A percentile compares a stretch with the other conserved stretches of the same genome.
Evolutionary conservation across 2,329 filamentous ascomycete genomes (phyloP).

Genomic region (Epichloe gansuensis): DNA sequence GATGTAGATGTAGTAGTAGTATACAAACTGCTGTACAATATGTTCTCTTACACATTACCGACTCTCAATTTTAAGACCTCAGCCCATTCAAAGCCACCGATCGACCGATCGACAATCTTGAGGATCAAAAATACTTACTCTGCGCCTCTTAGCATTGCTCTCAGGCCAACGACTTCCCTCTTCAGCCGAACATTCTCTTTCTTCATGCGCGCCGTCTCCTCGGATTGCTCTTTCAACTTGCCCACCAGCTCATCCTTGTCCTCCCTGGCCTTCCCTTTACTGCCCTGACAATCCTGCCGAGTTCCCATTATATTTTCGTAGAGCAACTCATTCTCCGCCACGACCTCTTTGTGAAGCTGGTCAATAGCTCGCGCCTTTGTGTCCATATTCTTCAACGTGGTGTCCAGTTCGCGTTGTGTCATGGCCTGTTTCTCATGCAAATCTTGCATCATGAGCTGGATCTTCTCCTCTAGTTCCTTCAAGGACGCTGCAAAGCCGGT

Average conservation of each 20-base stretch:
- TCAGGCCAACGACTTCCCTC: conserved; percentile 65
- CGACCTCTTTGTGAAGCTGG: conserved; percentile 76
- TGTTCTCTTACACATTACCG: background rate
- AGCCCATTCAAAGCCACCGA: conserved; percentile 3
- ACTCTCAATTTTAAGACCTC: background rate
- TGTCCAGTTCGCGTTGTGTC: conserved; percentile 60
- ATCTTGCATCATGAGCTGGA: conserved; percentile 48
- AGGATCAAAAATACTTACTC: conserved; percentile 19
- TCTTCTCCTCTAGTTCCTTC: conserved; percentile 51
- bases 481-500: conserved; percentile 37
- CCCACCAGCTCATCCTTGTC: conserved; percentile 67
- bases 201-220: conserved; percentile 65
- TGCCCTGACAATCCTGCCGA: conserved; percentile 69
- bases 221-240: conserved; percentile 59
- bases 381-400: conserved; percentile 60
- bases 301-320: conserved; percentile 88
- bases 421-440: conserved; percentile 48
- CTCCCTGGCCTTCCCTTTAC: conserved; percentile 59
- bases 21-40: conserved; percentile 4
- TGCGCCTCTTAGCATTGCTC: conserved; percentile 39
- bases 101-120: conserved; percentile 11
- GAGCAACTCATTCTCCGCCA: conserved; percentile 82
- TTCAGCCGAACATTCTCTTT: conserved; percentile 78
- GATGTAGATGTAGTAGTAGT: background rate
- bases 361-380: conserved; percentile 72